Evolutionary conservation across 257 asterid genomes (phyloP).

Genomic region (Solanum neorickii): DNA sequence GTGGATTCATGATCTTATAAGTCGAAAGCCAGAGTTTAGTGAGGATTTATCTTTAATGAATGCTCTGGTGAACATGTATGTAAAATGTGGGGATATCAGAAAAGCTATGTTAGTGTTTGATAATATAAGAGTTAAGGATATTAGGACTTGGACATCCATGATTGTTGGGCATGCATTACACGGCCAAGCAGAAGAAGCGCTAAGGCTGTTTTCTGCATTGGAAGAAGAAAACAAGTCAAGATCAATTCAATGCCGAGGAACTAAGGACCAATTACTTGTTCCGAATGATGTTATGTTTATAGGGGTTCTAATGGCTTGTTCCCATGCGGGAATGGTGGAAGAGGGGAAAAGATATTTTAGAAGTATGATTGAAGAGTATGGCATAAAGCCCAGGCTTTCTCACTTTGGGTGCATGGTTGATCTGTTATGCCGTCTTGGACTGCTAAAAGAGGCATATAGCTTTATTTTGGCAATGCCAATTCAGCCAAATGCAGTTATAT

Average conservation of each 20-base stretch:
- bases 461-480: slow-evolving; percentile 15
- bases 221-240: background rate
- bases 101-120: slow-evolving; percentile 12
- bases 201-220: slow-evolving; percentile 11
- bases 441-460: slow-evolving; percentile 13
- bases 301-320: slow-evolving; percentile 19
- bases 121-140: slow-evolving; percentile 4
- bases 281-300: slow-evolving; percentile 11
- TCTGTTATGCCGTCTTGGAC: slow-evolving; percentile 12
- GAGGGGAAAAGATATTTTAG: slow-evolving; percentile 10
- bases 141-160: slow-evolving; percentile 26
- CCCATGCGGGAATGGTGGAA: slow-evolving; percentile 11
- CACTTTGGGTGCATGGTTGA: slow-evolving; percentile 25
- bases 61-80: slow-evolving; percentile 19
- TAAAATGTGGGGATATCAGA: slow-evolving; percentile 15
- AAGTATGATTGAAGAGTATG: slow-evolving; percentile 9
- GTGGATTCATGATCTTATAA: slow-evolving; percentile 4
- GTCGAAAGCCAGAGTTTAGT: background rate
- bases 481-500: slow-evolving; percentile 13
- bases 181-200: slow-evolving; percentile 18
- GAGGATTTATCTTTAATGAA: slow-evolving; percentile 3
- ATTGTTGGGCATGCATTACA: slow-evolving; percentile 20
- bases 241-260: background rate
- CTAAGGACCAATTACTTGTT: background rate
- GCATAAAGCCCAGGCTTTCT: slow-evolving; percentile 9